Conservation (phyloP, 441 rosid genomes). For the Daphne laureola region DNA sequence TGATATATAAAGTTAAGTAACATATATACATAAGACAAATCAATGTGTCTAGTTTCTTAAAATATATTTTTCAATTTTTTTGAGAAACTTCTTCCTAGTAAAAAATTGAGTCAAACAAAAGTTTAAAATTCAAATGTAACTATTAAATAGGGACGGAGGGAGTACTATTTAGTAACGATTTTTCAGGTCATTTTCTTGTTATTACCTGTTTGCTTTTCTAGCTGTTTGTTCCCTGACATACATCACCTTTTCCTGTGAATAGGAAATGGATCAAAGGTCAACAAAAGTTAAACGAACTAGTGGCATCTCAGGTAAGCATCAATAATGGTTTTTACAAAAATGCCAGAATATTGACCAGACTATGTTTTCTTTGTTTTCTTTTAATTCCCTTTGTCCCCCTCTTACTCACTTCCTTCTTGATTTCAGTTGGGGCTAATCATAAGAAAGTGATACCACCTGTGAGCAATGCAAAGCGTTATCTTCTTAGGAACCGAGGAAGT, state of each 20-base stretch:
- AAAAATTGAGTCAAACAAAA: too few species aligned
- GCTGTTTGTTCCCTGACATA: constrained; percentile 5
- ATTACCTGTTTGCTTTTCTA: not conserved
- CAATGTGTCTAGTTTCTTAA: too few species aligned
- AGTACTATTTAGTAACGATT: not conserved
- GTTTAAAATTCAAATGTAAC: too few species aligned
- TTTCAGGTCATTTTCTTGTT: constrained; percentile 3
- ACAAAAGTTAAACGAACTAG: constrained; percentile 25
- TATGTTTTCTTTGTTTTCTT: not conserved
- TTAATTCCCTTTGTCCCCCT: constrained; percentile 6
- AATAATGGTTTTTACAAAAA: constrained; percentile 2
- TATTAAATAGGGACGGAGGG: too few species aligned
- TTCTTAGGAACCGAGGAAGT: constrained; percentile 36
- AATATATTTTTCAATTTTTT: too few species aligned
- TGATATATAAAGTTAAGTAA: too few species aligned
- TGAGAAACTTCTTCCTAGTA: too few species aligned
- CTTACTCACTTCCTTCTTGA: constrained; percentile 9
- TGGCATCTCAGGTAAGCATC: constrained; percentile 29
- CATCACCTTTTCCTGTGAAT: constrained; percentile 2
- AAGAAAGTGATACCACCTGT: constrained; percentile 30
- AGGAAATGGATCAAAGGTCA: constrained; percentile 40
- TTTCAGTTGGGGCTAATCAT: constrained; percentile 43
- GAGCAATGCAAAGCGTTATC: constrained; percentile 30
- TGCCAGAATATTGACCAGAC: not conserved
- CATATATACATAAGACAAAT: too few species aligned